Evolutionary conservation across 345 rosid species (phyloP).

Genomic region (Linum lewisii): DNA sequence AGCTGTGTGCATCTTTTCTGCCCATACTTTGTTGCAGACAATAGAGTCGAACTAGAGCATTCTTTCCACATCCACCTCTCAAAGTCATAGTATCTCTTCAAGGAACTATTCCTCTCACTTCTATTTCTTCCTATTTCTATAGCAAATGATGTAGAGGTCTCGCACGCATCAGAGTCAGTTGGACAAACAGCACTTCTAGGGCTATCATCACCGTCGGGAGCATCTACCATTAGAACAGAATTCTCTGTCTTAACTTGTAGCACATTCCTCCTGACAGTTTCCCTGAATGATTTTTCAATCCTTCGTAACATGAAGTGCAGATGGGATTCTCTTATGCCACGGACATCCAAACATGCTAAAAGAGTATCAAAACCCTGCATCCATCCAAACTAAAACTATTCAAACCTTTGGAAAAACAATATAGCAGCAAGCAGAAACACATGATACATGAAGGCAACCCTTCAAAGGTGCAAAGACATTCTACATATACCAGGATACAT

Average conservation of each 20-base stretch:
- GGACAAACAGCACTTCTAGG: constrained; percentile 28
- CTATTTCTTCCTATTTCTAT: constrained; percentile 49
- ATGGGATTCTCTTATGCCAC: constrained; percentile 75
- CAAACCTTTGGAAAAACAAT: not conserved
- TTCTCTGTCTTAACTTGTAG: constrained; percentile 2
- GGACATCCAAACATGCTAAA: constrained; percentile 60
- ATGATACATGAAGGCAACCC: constrained; percentile 4
- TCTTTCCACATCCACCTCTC: constrained; percentile 82
- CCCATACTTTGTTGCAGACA: constrained; percentile 48
- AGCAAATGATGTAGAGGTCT: constrained; percentile 49
- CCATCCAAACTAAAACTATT: not conserved
- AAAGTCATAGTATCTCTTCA: constrained; percentile 59
- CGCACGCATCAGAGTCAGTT: constrained; percentile 36
- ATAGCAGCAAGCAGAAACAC: constrained; percentile 2
- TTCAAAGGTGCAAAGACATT: not conserved
- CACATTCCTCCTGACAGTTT: constrained; percentile 36
- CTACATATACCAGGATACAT: constrained; percentile 5
- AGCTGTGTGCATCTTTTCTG: constrained; percentile 43
- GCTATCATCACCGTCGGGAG: constrained; percentile 20
- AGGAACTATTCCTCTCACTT: constrained; percentile 29
- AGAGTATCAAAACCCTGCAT: constrained; percentile 63
- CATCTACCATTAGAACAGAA: constrained; percentile 11
- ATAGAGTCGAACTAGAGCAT: constrained; percentile 27
- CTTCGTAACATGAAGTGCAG: constrained; percentile 57
- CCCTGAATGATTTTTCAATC: constrained; percentile 62